Percentiles rank a stretch among this genome's conserved stretches.
These are phyloP conservation scores for Leccinum subgranulosum DNA, from an alignment of 768 basidiomycete genomes.

Conservation along the genomic window DNA sequence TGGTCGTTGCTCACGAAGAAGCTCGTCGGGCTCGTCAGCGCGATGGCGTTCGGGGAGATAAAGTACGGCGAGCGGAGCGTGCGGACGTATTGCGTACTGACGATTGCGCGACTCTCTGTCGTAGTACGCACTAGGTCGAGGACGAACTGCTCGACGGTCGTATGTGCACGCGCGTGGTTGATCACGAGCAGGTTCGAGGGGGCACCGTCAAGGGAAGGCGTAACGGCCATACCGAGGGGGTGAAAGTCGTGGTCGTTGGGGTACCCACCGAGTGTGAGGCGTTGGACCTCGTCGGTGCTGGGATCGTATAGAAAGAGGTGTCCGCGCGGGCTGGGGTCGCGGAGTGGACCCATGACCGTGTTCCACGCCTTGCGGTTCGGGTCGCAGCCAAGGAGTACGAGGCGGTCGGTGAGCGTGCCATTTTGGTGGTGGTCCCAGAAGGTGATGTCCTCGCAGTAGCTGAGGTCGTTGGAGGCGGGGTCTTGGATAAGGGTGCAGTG, in stretches of 20 bases:
- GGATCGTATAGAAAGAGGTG: constrained; percentile 55
- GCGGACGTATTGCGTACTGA: constrained; percentile 48
- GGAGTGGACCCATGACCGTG: constrained; percentile 71
- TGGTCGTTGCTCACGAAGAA: constrained; percentile 79
- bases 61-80: constrained; percentile 60
- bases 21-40: constrained; percentile 59
- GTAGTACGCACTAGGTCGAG: constrained; percentile 42
- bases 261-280: constrained; percentile 47
- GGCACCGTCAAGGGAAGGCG: constrained; percentile 46
- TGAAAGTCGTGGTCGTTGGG: constrained; percentile 64
- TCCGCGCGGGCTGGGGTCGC: constrained; percentile 55
- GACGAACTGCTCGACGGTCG: constrained; percentile 67
- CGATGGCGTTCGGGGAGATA: constrained; percentile 63
- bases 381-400: constrained; percentile 43
- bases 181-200: constrained; percentile 59
- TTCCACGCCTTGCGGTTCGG: constrained; percentile 60
- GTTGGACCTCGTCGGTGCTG: constrained; percentile 29
- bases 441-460: constrained; percentile 60
- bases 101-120: too few species aligned
- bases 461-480: constrained; percentile 30
- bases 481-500: constrained; percentile 45
- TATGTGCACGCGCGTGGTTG: constrained; percentile 62
- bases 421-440: constrained; percentile 57
- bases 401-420: constrained; percentile 41
- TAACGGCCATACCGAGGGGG: constrained; percentile 63